Percentiles rank a stretch among this genome's conserved stretches.
Conservation (phyloP, 768 basidiomycete genomes). For the Collybia mongolica region DNA sequence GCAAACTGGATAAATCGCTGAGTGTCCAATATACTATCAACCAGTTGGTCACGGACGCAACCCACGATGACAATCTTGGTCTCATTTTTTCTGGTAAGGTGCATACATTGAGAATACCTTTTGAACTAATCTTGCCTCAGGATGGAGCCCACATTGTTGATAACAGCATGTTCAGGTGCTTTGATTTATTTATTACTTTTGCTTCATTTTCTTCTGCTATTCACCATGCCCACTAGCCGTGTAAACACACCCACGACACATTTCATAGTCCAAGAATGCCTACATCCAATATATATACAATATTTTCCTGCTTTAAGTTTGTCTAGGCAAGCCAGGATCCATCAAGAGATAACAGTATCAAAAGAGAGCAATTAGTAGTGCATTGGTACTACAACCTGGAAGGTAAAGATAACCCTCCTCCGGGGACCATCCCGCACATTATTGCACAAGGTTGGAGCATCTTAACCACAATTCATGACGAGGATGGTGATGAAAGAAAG, state of each 20-base stretch:
- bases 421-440: no score
- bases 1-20: conserved; percentile 81
- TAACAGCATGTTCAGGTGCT: no score
- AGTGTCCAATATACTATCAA: conserved; percentile 95
- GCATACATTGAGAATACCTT: background rate
- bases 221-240: background rate
- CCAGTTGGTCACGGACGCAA: conserved; percentile 87
- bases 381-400: background rate
- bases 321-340: background rate
- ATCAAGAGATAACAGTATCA: background rate
- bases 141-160: conserved; percentile 29
- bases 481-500: background rate
- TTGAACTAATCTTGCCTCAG: conserved; percentile 12
- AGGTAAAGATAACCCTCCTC: no score
- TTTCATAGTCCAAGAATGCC: background rate
- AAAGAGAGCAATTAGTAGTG: no score
- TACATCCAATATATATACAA: background rate
- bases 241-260: background rate
- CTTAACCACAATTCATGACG: background rate
- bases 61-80: conserved; percentile 70
- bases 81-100: conserved; percentile 72
- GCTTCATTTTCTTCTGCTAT: no score
- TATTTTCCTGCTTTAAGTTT: background rate
- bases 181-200: background rate
- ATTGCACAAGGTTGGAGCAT: no score